A percentile compares a stretch with the other conserved stretches of the same genome.
phyloP scores from a whole-genome alignment of 495 filamentous ascomycete genomes.

The Neurospora sp. region DNA sequence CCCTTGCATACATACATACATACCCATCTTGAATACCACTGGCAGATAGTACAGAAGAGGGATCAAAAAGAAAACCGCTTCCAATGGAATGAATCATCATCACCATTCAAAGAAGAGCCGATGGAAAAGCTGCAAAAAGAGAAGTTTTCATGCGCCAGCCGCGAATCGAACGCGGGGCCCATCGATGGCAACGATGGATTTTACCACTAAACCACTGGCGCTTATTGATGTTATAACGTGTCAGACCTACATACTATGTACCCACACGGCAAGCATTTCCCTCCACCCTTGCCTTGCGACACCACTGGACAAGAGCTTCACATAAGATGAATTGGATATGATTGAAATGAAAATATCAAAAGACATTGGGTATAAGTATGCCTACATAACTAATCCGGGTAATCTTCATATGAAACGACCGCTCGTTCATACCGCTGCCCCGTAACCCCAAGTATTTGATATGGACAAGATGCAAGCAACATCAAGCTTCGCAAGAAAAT shows the following conservation, averaged over 20 bases:
- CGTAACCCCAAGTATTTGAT: background rate
- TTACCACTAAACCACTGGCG: background rate
- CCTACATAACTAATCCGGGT: background rate
- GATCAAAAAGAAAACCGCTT: background rate
- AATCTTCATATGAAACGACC: too few species aligned
- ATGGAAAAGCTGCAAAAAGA: background rate
- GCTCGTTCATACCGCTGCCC: background rate
- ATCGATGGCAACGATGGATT: background rate
- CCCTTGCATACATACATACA: background rate
- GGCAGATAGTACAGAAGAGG: background rate
- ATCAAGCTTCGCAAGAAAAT: background rate
- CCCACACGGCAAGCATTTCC: background rate
- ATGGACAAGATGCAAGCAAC: background rate
- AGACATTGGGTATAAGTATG: background rate
- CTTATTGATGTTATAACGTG: background rate
- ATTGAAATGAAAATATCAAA: background rate
- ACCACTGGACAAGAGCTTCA: background rate
- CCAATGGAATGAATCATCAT: background rate
- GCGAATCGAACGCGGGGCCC: background rate
- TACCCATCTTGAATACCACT: background rate
- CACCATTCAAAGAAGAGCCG: background rate
- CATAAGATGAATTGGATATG: background rate
- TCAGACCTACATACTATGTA: background rate
- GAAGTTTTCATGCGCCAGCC: background rate
- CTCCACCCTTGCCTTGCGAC: background rate